Conservation (phyloP, 1,284 basidiomycete genomes). For the Heliocybe sulcata region DNA sequence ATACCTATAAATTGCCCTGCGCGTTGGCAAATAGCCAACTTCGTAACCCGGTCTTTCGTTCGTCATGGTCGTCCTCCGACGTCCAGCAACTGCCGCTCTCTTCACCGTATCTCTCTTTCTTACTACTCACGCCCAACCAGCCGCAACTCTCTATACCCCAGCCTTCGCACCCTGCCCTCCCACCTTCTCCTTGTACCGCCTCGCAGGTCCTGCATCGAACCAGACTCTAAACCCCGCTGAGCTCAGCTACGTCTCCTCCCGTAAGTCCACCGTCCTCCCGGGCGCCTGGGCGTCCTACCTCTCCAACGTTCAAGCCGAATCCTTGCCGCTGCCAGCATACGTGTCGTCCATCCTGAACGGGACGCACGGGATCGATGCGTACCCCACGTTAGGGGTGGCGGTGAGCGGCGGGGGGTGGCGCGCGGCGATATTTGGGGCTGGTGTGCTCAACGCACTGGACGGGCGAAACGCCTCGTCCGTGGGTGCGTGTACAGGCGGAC, state of each 20-base stretch:
- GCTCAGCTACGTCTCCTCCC: conserved; percentile 14
- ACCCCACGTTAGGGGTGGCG: conserved; percentile 49
- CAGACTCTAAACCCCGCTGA: conserved; percentile 19
- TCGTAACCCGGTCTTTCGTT: neutral
- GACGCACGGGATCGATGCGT: conserved; percentile 14
- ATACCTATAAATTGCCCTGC: neutral
- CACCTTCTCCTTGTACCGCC: neutral
- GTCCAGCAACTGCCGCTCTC: neutral
- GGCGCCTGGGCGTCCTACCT: conserved; percentile 21
- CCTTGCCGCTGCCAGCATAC: conserved; percentile 23
- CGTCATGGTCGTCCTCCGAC: neutral
- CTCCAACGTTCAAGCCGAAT: conserved; percentile 22
- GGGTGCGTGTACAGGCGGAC: conserved; percentile 51
- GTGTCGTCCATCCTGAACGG: conserved; percentile 25
- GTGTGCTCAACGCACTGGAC: conserved; percentile 50
- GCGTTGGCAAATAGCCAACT: neutral
- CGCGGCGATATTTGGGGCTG: conserved; percentile 54
- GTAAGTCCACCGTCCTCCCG: conserved; percentile 16
- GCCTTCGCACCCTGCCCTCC: neutral
- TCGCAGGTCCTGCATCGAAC: neutral
- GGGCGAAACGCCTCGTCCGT: conserved; percentile 47
- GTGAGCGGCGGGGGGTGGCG: conserved; percentile 55
- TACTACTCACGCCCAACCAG: neutral
- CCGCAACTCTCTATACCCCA: neutral
- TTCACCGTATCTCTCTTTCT: neutral